Evolutionary conservation across 2,329 filamentous ascomycete genomes (phyloP), one percentile per base, ranked within the genome.

Genomic region (Trichoderma sp.): DNA sequence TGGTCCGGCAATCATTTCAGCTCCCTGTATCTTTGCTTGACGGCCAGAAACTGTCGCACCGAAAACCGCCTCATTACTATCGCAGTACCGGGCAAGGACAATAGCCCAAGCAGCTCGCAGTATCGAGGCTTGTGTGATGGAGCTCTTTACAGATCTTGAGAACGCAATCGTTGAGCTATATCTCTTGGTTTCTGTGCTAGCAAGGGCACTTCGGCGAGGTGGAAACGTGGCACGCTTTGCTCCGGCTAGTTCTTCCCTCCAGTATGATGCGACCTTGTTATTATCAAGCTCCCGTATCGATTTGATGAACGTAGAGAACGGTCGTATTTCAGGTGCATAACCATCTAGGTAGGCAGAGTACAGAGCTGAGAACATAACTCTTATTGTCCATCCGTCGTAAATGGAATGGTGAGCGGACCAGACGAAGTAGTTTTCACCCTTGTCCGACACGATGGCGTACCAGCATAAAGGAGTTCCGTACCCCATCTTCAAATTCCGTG

Each of bases 31-130:
- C 6, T 72, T 73, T 11, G 76, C 76, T n/a, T 80, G 69, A 21
- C 79, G 77, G 29, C 79, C 79, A 1, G 76, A 78, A n/a, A 79
- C 68, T 1, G 77, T 73, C 5, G 63, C 59, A 14, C 79, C 79
- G 71, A 78, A 80, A 3, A 75, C 24, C 12, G 78, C 69, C 31
- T 75, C 76, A 16, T 50, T 71, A 4, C 77, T 82, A 75, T 50
- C 81, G 77, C 85, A 81, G 66, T 86, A 85, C 2, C 83, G 77
- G 0, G 82, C 82, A 2, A 84, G 80, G 5, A 86, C 80, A 7
- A 88, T 71, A 2, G 80, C 74, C 79, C 80, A 81, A 3, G 81
- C 80, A 1, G 80, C 80, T 6, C 81, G 77, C 11, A 81, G 66
- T 2, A 81, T 59, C 1, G 78, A 79, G 1, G 81, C 77, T 11